phyloP scores from a whole-genome alignment of 129 eudicot species.

The Ambrosia trifida region DNA sequence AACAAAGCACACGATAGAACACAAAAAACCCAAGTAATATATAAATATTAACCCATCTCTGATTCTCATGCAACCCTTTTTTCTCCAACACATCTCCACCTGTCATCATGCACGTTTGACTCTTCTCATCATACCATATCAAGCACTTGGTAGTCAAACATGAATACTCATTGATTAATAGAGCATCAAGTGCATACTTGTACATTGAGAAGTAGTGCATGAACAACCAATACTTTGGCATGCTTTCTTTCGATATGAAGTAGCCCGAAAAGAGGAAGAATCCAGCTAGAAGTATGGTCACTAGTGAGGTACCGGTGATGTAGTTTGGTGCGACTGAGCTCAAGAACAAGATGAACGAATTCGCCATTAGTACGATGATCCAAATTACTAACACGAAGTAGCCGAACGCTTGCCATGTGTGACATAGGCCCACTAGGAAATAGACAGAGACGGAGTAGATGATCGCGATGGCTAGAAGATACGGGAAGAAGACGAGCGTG shows the following conservation, averaged over 20 bases:
- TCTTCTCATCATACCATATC: conserved; percentile 75
- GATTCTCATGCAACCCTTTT: conserved; percentile 75
- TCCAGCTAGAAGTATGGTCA: conserved; percentile 79
- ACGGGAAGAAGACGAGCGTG: conserved; percentile 88
- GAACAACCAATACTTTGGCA: conserved; percentile 88
- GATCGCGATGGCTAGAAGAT: conserved; percentile 69
- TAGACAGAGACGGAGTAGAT: conserved; percentile 72
- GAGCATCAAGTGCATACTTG: conserved; percentile 81
- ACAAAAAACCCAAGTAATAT: conserved; percentile 78
- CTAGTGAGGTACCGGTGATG: conserved; percentile 88
- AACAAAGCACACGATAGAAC: conserved; percentile 73
- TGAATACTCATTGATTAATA: conserved; percentile 86
- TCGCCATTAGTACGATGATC: conserved; percentile 83
- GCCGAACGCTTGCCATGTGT: conserved; percentile 68
- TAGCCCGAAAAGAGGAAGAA: conserved; percentile 94
- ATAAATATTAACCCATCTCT: conserved; percentile 82
- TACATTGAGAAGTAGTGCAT: conserved; percentile 95
- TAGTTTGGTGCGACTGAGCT: conserved; percentile 88
- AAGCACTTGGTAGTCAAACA: conserved; percentile 66
- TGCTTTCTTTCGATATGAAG: conserved; percentile 71
- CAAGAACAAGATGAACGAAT: conserved; percentile 80
- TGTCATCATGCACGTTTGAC: conserved; percentile 68
- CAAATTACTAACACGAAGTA: conserved; percentile 83
- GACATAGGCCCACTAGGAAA: conserved; percentile 82
- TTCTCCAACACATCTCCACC: conserved; percentile 80